Conservation (phyloP, 768 basidiomycete genomes). For the Mycena latifolia region DNA sequence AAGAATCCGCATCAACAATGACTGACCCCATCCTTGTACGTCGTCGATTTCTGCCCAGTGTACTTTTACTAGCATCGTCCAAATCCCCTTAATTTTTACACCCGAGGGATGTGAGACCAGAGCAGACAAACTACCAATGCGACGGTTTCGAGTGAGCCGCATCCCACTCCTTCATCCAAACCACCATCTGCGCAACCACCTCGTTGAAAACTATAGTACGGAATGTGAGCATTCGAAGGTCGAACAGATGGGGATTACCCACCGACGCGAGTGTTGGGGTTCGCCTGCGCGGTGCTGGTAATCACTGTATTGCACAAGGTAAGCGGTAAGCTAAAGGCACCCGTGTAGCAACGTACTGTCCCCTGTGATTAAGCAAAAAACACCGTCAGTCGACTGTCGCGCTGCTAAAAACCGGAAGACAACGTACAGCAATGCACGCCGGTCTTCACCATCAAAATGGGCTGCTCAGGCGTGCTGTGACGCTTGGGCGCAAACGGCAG, state of each 20-base stretch:
- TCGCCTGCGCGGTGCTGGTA: conserved; percentile 26
- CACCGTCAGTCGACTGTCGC: background rate
- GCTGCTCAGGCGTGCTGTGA: conserved; percentile 20
- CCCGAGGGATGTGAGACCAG: no score
- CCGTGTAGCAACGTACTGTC: conserved; percentile 20
- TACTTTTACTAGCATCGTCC: no score
- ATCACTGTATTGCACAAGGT: conserved; percentile 22
- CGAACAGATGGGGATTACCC: background rate
- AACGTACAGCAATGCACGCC: conserved; percentile 33
- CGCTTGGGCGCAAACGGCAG: conserved; percentile 23
- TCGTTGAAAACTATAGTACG: conserved; percentile 24
- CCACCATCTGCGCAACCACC: conserved; percentile 28
- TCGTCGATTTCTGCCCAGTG: no score
- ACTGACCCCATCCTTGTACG: no score
- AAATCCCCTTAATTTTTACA: no score
- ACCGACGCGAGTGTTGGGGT: conserved; percentile 31
- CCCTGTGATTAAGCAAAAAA: conserved; percentile 23
- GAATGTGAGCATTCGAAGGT: background rate
- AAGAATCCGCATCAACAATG: no score
- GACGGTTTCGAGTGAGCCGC: conserved; percentile 3
- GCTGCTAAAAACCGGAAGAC: background rate
- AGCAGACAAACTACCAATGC: background rate
- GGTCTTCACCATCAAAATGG: conserved; percentile 28
- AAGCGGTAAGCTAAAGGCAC: background rate
- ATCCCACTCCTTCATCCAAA: conserved; percentile 32